A percentile compares a stretch with the other conserved stretches of the same genome.
phyloP scores from a whole-genome alignment of 2,329 filamentous ascomycete genomes.

The Epichloe baconii region DNA sequence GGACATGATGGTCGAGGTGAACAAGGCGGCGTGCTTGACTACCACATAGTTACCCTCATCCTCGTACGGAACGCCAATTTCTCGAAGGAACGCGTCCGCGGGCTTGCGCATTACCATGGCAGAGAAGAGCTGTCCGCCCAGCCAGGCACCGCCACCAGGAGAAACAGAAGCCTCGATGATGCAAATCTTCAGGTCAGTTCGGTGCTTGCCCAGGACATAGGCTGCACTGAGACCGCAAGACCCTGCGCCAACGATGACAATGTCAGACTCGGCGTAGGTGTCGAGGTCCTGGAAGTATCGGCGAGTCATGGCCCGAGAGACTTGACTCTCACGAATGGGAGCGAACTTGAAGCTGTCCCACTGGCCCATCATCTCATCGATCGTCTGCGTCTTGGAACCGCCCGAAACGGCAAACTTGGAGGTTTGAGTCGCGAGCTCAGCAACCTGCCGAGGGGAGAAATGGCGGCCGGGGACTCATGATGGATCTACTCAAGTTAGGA shows the following conservation, averaged over 20 bases:
- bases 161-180: conserved; percentile 81
- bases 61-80: conserved; percentile 74
- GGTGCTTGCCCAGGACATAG: conserved; percentile 69
- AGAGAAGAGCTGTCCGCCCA: conserved; percentile 86
- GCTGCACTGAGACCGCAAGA: conserved; percentile 78
- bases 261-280: conserved; percentile 79
- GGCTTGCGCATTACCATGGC: conserved; percentile 95
- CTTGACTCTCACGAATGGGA: conserved; percentile 81
- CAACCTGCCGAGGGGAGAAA: conserved; percentile 42
- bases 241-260: conserved; percentile 85
- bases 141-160: conserved; percentile 81
- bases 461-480: conserved; percentile 71
- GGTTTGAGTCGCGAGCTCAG: conserved; percentile 30
- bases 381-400: conserved; percentile 28
- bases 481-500: conserved; percentile 25
- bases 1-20: conserved; percentile 76
- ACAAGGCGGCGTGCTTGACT: conserved; percentile 86
- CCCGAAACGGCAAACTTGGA: conserved; percentile 26
- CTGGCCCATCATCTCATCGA: conserved; percentile 56
- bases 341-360: conserved; percentile 77
- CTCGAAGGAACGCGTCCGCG: conserved; percentile 69
- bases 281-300: conserved; percentile 89
- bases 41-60: conserved; percentile 83
- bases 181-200: conserved; percentile 83
- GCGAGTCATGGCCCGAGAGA: conserved; percentile 84